phyloP scores from a whole-genome alignment of 257 asterid species.

The Solanum chilense region DNA sequence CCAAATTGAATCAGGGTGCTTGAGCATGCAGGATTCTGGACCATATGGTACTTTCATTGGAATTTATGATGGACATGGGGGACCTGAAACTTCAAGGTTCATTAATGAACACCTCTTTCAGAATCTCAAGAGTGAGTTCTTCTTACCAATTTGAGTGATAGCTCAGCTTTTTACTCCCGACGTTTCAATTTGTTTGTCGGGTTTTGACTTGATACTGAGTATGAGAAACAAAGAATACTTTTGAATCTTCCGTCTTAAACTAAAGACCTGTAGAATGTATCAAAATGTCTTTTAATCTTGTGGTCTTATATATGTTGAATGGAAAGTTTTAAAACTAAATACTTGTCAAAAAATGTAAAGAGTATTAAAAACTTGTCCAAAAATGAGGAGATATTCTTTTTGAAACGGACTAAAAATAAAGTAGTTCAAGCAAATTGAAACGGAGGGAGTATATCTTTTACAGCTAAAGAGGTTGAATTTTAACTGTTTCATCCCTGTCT shows the following conservation, averaged over 20 bases:
- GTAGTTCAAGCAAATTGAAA: not conserved
- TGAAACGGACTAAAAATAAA: not conserved
- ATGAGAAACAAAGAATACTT: not conserved
- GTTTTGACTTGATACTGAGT: not conserved
- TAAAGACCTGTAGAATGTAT: not conserved
- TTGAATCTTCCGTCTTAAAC: not conserved
- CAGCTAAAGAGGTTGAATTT: not conserved
- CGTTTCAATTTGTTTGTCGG: not conserved
- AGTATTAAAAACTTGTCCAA: not conserved
- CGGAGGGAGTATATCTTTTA: not conserved
- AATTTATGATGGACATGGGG: constrained; percentile 73
- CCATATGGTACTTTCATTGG: constrained; percentile 67
- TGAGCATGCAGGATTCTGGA: constrained; percentile 47
- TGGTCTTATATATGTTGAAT: not conserved
- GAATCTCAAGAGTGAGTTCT: constrained; percentile 56
- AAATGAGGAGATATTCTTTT: not conserved
- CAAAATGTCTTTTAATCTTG: not conserved
- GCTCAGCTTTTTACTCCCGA: not conserved
- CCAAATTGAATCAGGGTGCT: constrained; percentile 56
- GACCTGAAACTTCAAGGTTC: constrained; percentile 61
- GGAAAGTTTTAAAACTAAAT: not conserved
- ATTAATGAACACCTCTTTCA: constrained; percentile 51
- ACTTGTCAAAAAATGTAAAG: not conserved
- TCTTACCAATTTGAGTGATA: not conserved
- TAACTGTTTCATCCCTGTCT: not conserved